A percentile compares a stretch with the other conserved stretches of the same genome.
phyloP scores from a whole-genome alignment of 2,329 filamentous ascomycete genomes.

The Cladosporium sp. region DNA sequence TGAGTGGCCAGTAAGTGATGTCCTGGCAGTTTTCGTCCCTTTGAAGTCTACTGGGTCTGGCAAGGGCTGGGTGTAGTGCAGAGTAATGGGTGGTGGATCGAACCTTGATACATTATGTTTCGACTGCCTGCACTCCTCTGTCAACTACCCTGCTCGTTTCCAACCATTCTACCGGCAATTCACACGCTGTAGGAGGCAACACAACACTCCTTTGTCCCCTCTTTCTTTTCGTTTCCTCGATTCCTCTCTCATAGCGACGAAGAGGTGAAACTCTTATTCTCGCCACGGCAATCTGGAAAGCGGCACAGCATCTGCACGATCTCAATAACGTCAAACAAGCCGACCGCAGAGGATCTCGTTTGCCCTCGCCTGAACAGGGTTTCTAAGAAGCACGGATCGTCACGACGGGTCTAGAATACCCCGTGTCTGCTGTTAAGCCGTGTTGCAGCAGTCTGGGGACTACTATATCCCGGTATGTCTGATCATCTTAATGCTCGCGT shows the following conservation, averaged over 20 bases:
- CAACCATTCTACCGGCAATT: neutral
- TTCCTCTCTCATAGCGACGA: neutral
- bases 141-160: neutral
- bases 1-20: neutral
- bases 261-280: neutral
- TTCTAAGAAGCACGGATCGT: neutral
- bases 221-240: neutral
- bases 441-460: constrained; percentile 1
- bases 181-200: neutral
- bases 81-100: constrained; percentile 7
- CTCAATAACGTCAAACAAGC: neutral
- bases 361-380: neutral
- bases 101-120: constrained; percentile 8
- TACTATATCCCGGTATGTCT: constrained; percentile 6
- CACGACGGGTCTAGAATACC: constrained; percentile 2
- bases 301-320: neutral
- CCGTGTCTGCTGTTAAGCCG: constrained; percentile 4
- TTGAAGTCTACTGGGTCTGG: neutral
- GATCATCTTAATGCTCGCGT: neutral
- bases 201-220: neutral
- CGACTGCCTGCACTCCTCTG: neutral
- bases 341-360: neutral
- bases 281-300: constrained; percentile 2
- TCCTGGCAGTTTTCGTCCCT: neutral
- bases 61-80: neutral